Base-by-base conservation (phyloP, 768 basidiomycete genomes). In the Lactifluus subvellereus region DNA sequence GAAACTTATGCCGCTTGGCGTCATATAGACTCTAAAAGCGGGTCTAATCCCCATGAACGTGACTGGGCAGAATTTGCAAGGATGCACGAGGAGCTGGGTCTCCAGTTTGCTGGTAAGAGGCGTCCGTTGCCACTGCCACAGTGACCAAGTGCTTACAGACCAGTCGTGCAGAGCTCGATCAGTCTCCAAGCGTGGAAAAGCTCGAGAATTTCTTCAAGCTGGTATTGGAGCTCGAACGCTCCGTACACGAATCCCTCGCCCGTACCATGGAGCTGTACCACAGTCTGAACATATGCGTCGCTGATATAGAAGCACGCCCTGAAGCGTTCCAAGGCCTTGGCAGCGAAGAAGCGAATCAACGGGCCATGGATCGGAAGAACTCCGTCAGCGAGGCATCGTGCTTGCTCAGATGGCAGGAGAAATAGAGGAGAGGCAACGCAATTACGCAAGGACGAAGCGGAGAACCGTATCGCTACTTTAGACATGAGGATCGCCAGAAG, bases 221-320 rank as follows among this genome's bases (percentile, higher is more conserved):
- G 7, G 11, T 8, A 14, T 16, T 45, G 14, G 42, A 47, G 18
- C 42, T 57, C 50, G 18, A 32, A 6, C 8, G 18, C n/a, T 45
- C 57, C 35, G 30, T 32, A 20, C 42, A 52, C 7, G 2, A 37
- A 13, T 62, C 50, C 6, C 18, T 20, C 2, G 42, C 56, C 2
- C 50, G 35, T 27, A 20, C 4, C 18, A 6, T 38, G 50, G 33
- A 62, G 33, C 43, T 42, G 11, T 37, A 43, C 1, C 42, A 9
- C 43, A 13, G 27, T 49, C 33, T 30, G 6, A 35, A 57, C 0
- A 7, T 45, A 32, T 57, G 56, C 50, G 14, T 16, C 9, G 42
- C 50, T 5, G 49, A 57, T 27, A 2, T 57, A 20, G 59, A 60
- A 53, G 59, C 42, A 18, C 59, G 59, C 13, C 51, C 51, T 6